A percentile compares a stretch with the other conserved stretches of the same genome.
phyloP scores from a whole-genome alignment of 129 eudicot species.

The Lactuca saligna region DNA sequence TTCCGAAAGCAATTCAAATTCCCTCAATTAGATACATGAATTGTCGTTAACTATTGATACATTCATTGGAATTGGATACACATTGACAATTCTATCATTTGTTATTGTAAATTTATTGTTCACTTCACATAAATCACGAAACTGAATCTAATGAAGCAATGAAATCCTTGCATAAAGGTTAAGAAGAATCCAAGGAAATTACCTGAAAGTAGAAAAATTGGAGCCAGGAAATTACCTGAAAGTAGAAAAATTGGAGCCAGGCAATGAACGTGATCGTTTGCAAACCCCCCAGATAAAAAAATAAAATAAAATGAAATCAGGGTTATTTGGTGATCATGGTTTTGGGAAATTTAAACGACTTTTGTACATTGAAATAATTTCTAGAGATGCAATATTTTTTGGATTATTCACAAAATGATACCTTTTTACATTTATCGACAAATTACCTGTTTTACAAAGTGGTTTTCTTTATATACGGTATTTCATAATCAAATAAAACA shows the following conservation, averaged over 20 bases:
- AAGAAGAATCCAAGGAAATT: not conserved
- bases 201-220: conserved; percentile 22
- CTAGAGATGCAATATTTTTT: not conserved
- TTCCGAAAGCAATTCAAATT: conserved; percentile 5
- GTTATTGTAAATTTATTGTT: not conserved
- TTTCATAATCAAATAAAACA: too few species aligned
- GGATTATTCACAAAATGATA: not conserved
- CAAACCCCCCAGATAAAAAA: conserved; percentile 2
- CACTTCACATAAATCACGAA: conserved; percentile 12
- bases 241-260: conserved; percentile 6
- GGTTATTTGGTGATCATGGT: conserved; percentile 15
- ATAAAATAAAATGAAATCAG: not conserved
- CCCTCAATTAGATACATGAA: conserved; percentile 9
- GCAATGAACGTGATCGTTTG: conserved; percentile 10
- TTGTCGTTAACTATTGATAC: conserved; percentile 2
- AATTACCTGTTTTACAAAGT: not conserved
- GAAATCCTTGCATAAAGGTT: conserved; percentile 11
- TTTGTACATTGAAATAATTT: conserved; percentile 3
- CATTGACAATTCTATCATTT: conserved; percentile 9
- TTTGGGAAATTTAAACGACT: conserved; percentile 12
- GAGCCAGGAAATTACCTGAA: conserved; percentile 27
- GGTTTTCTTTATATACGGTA: too few species aligned
- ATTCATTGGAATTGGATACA: conserved; percentile 13
- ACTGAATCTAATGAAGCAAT: conserved; percentile 14
- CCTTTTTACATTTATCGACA: too few species aligned